phyloP scores from a whole-genome alignment of 1,284 basidiomycete species.

The Heliocybe sulcata region DNA sequence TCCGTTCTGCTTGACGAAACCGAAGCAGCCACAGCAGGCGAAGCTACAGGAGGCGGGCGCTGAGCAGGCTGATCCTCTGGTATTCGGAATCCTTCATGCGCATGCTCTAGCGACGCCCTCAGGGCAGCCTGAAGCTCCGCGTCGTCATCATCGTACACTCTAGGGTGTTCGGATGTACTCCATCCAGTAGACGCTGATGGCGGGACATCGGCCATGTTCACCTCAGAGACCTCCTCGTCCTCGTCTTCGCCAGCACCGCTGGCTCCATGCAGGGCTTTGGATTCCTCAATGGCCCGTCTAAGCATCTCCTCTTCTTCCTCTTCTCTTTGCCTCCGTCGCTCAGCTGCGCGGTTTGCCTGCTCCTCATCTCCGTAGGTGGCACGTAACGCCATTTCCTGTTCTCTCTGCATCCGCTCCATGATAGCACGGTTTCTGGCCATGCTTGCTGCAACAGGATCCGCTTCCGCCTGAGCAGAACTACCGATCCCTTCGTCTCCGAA shows the following conservation, averaged over 20 bases:
- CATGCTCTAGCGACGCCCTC: conserved; percentile 68
- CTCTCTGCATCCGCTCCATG: conserved; percentile 56
- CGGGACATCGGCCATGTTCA: conserved; percentile 16
- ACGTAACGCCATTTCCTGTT: conserved; percentile 63
- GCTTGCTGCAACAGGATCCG: conserved; percentile 60
- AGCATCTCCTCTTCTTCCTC: conserved; percentile 47
- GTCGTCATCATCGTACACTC: conserved; percentile 83
- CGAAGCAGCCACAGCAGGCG: conserved; percentile 4
- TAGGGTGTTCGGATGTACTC: conserved; percentile 13
- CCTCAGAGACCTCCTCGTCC: conserved; percentile 21
- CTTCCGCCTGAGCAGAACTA: not conserved
- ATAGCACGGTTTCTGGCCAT: conserved; percentile 56
- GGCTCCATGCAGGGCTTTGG: not conserved
- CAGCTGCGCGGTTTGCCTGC: conserved; percentile 13
- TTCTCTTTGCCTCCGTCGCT: conserved; percentile 13
- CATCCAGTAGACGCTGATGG: conserved; percentile 6
- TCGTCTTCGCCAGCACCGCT: conserved; percentile 5
- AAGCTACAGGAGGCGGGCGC: conserved; percentile 8
- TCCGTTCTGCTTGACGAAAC: conserved; percentile 7
- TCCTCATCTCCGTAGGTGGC: conserved; percentile 46
- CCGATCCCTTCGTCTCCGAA: conserved; percentile 3
- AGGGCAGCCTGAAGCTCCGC: conserved; percentile 81
- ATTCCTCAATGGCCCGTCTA: conserved; percentile 56
- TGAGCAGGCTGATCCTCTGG: conserved; percentile 16
- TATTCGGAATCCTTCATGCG: conserved; percentile 47